Percentiles rank a stretch among this genome's conserved stretches.
These are phyloP conservation scores for Saprolegnia parasitica DNA, from an alignment of 352 stramenopile species.

Conservation along the genomic window DNA sequence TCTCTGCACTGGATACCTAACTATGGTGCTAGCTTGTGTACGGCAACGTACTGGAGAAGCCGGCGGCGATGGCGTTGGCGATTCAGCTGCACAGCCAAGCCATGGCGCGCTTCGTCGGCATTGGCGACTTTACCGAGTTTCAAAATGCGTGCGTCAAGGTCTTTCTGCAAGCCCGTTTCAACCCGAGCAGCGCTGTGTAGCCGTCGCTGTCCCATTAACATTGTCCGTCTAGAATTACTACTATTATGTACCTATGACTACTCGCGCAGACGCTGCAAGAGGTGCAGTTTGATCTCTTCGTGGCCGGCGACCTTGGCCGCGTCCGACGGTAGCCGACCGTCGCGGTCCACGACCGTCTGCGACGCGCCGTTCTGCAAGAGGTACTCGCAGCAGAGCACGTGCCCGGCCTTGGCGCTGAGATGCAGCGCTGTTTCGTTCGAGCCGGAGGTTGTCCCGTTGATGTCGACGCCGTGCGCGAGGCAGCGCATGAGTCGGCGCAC, in stretches of 20 bases:
- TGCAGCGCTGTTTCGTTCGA: constrained; percentile 61
- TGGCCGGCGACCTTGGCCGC: constrained; percentile 52
- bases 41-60: constrained; percentile 16
- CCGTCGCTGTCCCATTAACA: background rate
- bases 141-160: background rate
- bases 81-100: constrained; percentile 15
- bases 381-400: constrained; percentile 61
- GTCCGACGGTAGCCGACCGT: constrained; percentile 52
- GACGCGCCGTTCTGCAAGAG: constrained; percentile 74
- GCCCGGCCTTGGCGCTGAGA: constrained; percentile 38
- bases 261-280: constrained; percentile 67
- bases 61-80: background rate
- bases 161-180: constrained; percentile 15
- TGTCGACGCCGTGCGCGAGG: constrained; percentile 71
- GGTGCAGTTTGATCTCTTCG: constrained; percentile 53
- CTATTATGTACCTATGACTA: too few relatives aligned
- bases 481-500: constrained; percentile 69
- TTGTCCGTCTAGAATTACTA: background rate
- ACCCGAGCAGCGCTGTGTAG: background rate
- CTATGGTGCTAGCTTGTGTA: constrained; percentile 7
- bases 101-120: background rate
- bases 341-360: constrained; percentile 45
- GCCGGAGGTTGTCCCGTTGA: constrained; percentile 49
- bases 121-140: background rate
- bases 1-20: background rate